phyloP scores from a whole-genome alignment of 2,329 filamentous ascomycete genomes.

The Gliomastix tumulicola region DNA sequence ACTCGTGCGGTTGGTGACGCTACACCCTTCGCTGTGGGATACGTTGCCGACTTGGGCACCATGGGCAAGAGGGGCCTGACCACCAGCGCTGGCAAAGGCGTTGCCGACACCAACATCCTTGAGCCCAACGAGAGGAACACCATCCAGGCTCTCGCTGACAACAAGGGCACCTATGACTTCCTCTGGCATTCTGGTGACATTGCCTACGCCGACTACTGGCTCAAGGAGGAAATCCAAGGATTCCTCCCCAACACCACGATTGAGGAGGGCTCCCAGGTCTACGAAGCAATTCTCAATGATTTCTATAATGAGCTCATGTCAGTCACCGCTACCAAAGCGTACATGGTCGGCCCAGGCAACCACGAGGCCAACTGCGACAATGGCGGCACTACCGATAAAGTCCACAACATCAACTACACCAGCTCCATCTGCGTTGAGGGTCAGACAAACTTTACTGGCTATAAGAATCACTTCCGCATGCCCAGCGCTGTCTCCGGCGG shows the following conservation, averaged over 20 bases:
- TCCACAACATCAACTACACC: slow-evolving; percentile 28
- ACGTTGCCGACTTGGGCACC: slow-evolving; percentile 45
- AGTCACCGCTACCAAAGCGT: slow-evolving; percentile 44
- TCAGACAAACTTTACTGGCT: slow-evolving; percentile 55
- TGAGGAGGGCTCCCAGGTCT: slow-evolving; percentile 41
- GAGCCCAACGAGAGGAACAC: slow-evolving; percentile 51
- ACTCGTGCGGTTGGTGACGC: slow-evolving; percentile 45
- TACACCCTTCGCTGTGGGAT: slow-evolving; percentile 43
- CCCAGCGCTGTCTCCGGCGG: slow-evolving; percentile 36
- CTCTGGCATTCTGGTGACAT: slow-evolving; percentile 48
- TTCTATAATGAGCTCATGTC: slow-evolving; percentile 36
- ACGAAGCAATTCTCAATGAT: slow-evolving; percentile 47
- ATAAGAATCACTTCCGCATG: slow-evolving; percentile 49
- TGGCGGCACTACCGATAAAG: too few species aligned
- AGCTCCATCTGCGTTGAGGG: slow-evolving; percentile 36
- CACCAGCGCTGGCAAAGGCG: too few species aligned
- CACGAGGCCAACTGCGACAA: slow-evolving; percentile 49
- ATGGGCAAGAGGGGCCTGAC: slow-evolving; percentile 22
- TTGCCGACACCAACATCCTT: slow-evolving; percentile 33
- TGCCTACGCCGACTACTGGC: slow-evolving; percentile 54
- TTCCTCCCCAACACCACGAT: slow-evolving; percentile 35
- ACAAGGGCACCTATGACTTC: slow-evolving; percentile 47
- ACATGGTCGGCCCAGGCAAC: slow-evolving; percentile 40
- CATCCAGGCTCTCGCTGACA: slow-evolving; percentile 44
- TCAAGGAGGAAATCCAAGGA: too few species aligned